phyloP scores from a whole-genome alignment of 2,329 filamentous ascomycete genomes.

The Conoideocrella luteorostrata region DNA sequence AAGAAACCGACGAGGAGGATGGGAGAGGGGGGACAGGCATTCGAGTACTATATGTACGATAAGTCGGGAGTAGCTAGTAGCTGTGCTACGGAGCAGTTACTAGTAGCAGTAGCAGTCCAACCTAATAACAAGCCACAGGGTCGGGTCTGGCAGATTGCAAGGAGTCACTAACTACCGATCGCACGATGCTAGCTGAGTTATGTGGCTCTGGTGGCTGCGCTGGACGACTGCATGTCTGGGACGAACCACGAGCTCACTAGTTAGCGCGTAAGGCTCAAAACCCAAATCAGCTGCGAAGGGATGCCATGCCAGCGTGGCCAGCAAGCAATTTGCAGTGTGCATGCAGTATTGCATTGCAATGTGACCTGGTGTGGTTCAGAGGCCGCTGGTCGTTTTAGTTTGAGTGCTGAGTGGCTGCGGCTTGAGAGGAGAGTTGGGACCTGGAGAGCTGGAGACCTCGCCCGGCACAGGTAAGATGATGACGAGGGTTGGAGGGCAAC shows the following conservation, averaged over 20 bases:
- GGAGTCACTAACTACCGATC: background rate
- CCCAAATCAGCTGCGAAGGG: conserved; percentile 2
- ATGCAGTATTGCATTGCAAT: background rate
- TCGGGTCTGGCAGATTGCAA: background rate
- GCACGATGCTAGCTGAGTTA: too few species aligned
- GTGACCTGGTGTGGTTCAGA: background rate
- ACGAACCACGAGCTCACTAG: background rate
- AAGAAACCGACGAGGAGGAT: background rate
- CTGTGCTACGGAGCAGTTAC: too few species aligned
- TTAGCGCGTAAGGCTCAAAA: background rate
- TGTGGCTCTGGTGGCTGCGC: too few species aligned
- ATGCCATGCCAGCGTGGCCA: background rate
- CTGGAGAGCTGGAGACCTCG: too few species aligned
- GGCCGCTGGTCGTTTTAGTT: background rate
- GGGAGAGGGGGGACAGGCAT: too few species aligned
- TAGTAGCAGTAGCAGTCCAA: too few species aligned
- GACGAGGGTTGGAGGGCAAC: background rate
- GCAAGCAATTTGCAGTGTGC: background rate
- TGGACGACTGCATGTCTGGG: too few species aligned
- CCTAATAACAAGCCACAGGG: background rate
- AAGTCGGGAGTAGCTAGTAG: too few species aligned
- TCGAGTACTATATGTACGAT: background rate
- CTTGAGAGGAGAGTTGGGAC: background rate
- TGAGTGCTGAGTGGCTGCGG: too few species aligned
- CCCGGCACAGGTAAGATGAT: background rate